phyloP scores from a whole-genome alignment of 768 basidiomycete species.

The Collybia sordida region DNA sequence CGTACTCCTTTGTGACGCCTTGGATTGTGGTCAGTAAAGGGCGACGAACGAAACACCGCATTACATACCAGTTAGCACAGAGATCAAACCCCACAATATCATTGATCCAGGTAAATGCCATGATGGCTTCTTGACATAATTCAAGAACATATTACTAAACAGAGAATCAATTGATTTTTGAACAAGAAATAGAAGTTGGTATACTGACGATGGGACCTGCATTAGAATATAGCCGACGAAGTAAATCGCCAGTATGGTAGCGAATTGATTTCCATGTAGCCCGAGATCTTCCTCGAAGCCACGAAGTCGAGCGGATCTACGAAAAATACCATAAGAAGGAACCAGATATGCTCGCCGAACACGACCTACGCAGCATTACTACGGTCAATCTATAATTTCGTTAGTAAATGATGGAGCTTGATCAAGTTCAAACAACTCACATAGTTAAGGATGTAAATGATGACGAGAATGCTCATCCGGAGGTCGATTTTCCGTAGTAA shows the following conservation, averaged over 20 bases:
- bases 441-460: constrained; percentile 23
- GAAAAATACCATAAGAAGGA: neutral
- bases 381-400: constrained; percentile 44
- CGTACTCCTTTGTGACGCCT: constrained; percentile 28
- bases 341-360: neutral
- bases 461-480: constrained; percentile 29
- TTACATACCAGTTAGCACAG: constrained; percentile 34
- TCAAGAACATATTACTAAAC: constrained; percentile 59
- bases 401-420: neutral
- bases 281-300: constrained; percentile 53
- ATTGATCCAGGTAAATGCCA: constrained; percentile 53
- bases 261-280: constrained; percentile 47
- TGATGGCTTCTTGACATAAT: constrained; percentile 53
- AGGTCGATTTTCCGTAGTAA: constrained; percentile 37
- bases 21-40: constrained; percentile 1
- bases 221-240: constrained; percentile 36
- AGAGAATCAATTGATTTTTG: constrained; percentile 23
- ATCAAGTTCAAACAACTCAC: constrained; percentile 10
- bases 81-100: constrained; percentile 52
- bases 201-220: constrained; percentile 30
- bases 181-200: neutral
- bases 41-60: neutral
- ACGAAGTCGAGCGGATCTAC: constrained; percentile 52
- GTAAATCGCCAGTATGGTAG: constrained; percentile 47
- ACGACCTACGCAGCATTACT: constrained; percentile 50